Conservation (phyloP, 805 yeast species). For the Lipomyces yamanashiensis region DNA sequence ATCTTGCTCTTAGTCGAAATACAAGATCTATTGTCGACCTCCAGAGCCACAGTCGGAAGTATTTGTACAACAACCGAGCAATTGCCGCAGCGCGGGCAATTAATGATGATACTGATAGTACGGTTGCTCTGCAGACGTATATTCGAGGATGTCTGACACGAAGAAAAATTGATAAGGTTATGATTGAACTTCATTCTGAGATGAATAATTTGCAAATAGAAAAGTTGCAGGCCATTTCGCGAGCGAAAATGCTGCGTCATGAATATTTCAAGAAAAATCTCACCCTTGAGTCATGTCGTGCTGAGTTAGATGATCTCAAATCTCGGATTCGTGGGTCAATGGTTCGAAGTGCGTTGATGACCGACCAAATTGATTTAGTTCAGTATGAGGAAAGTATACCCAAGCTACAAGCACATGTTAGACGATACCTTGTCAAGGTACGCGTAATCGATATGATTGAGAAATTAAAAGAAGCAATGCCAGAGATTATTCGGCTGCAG, state of each 20-base stretch:
- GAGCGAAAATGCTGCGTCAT: constrained; percentile 36
- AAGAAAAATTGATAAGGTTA: constrained; percentile 21
- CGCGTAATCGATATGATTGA: background rate
- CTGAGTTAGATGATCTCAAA: constrained; percentile 18
- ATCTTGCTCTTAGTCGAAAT: constrained; percentile 16
- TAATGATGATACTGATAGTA: constrained; percentile 41
- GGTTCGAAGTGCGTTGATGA: constrained; percentile 16
- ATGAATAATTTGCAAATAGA: constrained; percentile 31
- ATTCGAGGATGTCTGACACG: constrained; percentile 46
- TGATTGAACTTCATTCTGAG: constrained; percentile 12
- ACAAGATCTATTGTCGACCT: constrained; percentile 39
- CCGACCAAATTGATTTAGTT: constrained; percentile 10
- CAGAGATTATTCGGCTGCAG: constrained; percentile 55
- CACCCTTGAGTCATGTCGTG: constrained; percentile 12
- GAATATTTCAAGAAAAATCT: background rate
- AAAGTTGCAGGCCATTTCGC: constrained; percentile 50
- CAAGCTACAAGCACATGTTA: constrained; percentile 28
- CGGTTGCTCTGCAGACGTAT: constrained; percentile 45
- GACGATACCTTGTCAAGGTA: constrained; percentile 27
- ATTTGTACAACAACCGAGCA: constrained; percentile 41
- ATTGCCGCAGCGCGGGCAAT: constrained; percentile 43
- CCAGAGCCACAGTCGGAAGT: constrained; percentile 48
- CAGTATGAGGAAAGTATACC: constrained; percentile 7
- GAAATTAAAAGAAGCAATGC: constrained; percentile 25
- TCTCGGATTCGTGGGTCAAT: constrained; percentile 32